Evolutionary conservation across 2,329 filamentous ascomycete genomes (phyloP).

Genomic region (Aspergillus sp.): DNA sequence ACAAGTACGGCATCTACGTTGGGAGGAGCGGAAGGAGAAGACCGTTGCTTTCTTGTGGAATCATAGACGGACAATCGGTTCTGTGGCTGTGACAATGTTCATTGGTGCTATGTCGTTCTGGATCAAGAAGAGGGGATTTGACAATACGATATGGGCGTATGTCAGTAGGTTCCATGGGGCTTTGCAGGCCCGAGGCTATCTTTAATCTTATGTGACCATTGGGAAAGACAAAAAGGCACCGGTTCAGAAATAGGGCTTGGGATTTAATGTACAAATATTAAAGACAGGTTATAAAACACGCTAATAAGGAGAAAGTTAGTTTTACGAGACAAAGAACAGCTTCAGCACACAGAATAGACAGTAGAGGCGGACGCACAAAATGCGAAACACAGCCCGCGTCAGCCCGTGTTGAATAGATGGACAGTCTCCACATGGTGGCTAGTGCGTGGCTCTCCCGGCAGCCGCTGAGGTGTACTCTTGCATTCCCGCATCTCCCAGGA

Average conservation of each 20-base stretch:
- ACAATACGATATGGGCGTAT: conserved; percentile 37
- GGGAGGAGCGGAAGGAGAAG: conserved; percentile 61
- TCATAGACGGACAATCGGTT: conserved; percentile 66
- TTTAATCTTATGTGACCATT: neutral
- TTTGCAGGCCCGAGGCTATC: conserved; percentile 22
- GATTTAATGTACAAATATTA: too few relatives aligned
- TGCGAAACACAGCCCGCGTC: neutral
- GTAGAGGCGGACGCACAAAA: neutral
- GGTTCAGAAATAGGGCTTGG: neutral
- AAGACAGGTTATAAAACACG: too few relatives aligned
- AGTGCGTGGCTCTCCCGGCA: conserved; percentile 29
- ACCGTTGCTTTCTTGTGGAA: conserved; percentile 57
- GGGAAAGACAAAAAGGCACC: neutral
- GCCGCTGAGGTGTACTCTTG: conserved; percentile 40
- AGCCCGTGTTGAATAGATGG: neutral
- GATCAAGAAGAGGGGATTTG: conserved; percentile 54
- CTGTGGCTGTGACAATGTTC: conserved; percentile 64
- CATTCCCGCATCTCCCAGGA: conserved; percentile 23
- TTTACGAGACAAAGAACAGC: neutral
- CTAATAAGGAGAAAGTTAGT: too few relatives aligned
- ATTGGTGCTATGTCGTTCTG: conserved; percentile 70
- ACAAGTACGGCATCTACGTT: conserved; percentile 71
- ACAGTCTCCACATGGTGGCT: conserved; percentile 28
- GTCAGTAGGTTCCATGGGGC: conserved; percentile 29
- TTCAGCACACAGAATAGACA: neutral